Conservation (phyloP, 495 filamentous ascomycete genomes). For the Podospora appendiculata region DNA sequence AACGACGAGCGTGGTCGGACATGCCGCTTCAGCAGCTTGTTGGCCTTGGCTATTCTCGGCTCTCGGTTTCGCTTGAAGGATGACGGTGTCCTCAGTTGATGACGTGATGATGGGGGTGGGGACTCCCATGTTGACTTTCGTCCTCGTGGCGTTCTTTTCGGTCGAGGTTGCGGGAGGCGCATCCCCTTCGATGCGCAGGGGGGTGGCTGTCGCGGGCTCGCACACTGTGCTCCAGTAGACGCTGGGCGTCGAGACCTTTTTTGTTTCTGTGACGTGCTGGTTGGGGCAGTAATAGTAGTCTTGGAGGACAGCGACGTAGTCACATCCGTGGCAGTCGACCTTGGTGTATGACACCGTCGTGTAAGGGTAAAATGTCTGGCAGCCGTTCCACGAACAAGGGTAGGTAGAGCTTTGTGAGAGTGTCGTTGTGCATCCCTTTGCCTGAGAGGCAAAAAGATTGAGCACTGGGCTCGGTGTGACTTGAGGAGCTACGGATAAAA, state of each 20-base stretch:
- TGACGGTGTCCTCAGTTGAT: neutral
- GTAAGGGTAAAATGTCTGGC: slow-evolving; percentile 17
- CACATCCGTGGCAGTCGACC: slow-evolving; percentile 27
- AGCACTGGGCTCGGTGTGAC: neutral
- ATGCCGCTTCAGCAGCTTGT: slow-evolving; percentile 1
- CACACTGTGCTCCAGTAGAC: slow-evolving; percentile 24
- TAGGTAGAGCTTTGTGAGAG: neutral
- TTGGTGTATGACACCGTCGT: slow-evolving; percentile 13
- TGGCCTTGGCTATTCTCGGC: neutral
- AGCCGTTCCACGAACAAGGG: slow-evolving; percentile 24
- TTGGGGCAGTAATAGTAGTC: slow-evolving; percentile 20
- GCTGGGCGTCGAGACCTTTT: slow-evolving; percentile 6
- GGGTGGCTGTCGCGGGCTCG: neutral
- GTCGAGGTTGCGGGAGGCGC: neutral
- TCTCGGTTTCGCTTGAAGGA: neutral
- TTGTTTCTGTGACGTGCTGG: slow-evolving; percentile 10
- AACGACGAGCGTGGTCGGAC: slow-evolving; percentile 18
- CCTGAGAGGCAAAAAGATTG: neutral
- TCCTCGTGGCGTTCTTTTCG: neutral
- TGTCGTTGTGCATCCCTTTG: slow-evolving; percentile 22
- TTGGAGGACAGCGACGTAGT: slow-evolving; percentile 7
- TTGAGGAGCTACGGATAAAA: neutral
- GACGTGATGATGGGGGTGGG: slow-evolving; percentile 1
- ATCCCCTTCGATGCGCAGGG: neutral
- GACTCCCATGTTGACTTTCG: neutral